Conservation (phyloP, 1,284 basidiomycete species). For the Ceratobasidium sp. region DNA sequence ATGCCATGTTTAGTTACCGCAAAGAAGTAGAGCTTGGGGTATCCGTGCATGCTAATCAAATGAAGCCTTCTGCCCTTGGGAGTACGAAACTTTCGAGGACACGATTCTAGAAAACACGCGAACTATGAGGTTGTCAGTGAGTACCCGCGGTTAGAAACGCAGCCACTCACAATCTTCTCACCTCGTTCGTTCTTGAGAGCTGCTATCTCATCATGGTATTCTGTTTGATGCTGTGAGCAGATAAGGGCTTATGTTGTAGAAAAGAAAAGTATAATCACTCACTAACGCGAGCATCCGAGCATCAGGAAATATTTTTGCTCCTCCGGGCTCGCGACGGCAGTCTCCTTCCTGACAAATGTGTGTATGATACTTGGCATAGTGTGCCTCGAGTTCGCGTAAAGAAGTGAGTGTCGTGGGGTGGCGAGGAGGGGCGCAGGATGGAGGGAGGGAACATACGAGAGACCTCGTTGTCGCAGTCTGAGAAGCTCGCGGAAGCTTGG, state of each 20-base stretch:
- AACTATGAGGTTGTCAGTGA: conserved; percentile 64
- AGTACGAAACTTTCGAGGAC: conserved; percentile 70
- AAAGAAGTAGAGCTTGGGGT: conserved; percentile 89
- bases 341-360: conserved; percentile 73
- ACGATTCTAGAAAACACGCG: conserved; percentile 77
- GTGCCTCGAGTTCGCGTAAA: conserved; percentile 75
- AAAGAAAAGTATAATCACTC: conserved; percentile 53
- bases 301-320: conserved; percentile 88
- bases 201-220: conserved; percentile 86
- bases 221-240: conserved; percentile 75
- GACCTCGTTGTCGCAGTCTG: background rate
- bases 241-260: background rate
- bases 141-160: conserved; percentile 18
- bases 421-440: conserved; percentile 76
- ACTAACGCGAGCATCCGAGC: conserved; percentile 79
- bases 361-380: conserved; percentile 84
- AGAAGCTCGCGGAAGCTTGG: conserved; percentile 24
- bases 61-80: conserved; percentile 84
- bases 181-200: conserved; percentile 78
- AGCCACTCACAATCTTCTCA: conserved; percentile 81
- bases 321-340: conserved; percentile 49
- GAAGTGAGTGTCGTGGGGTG: conserved; percentile 68
- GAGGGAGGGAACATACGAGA: conserved; percentile 80
- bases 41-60: conserved; percentile 82
- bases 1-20: conserved; percentile 88